Evolutionary conservation across 2,329 filamentous ascomycete genomes (phyloP).

Genomic region (Colletotrichum tofieldiae): DNA sequence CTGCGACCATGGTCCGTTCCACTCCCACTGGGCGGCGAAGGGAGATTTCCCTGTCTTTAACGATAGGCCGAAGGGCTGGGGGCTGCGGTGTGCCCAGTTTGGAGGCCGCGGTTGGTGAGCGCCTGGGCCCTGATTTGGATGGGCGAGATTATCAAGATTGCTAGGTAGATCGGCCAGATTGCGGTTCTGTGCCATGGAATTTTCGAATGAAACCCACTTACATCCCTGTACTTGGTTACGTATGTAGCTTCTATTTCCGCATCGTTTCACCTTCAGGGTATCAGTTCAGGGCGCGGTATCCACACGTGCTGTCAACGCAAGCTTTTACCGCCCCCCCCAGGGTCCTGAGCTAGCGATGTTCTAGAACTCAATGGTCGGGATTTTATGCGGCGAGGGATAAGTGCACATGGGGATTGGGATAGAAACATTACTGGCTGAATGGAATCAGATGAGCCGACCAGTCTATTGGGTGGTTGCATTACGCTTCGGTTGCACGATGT

Average conservation of each 20-base stretch:
- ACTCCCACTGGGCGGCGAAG: not conserved
- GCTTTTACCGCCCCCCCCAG: not conserved
- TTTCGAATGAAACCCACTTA: not conserved
- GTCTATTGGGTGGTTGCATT: not conserved
- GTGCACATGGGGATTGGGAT: not conserved
- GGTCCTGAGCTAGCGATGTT: not conserved
- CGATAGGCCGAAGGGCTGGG: not conserved
- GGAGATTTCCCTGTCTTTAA: not conserved
- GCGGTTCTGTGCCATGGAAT: conserved; percentile 1
- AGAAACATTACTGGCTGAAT: not conserved
- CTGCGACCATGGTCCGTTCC: not conserved
- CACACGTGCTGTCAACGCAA: conserved; percentile 6
- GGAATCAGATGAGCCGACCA: not conserved
- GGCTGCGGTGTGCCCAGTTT: not conserved
- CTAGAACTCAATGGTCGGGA: not conserved
- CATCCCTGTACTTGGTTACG: not conserved
- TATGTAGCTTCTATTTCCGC: not conserved
- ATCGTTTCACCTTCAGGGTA: not conserved
- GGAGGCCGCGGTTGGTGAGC: too few species aligned
- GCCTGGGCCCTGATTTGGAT: not conserved
- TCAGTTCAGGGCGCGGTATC: conserved; percentile 4
- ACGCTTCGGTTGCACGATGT: not conserved
- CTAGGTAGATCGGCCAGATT: not conserved
- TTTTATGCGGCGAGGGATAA: not conserved
- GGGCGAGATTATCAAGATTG: not conserved